phyloP scores from a whole-genome alignment of 768 basidiomycete genomes.

The Suillus alpinus region DNA sequence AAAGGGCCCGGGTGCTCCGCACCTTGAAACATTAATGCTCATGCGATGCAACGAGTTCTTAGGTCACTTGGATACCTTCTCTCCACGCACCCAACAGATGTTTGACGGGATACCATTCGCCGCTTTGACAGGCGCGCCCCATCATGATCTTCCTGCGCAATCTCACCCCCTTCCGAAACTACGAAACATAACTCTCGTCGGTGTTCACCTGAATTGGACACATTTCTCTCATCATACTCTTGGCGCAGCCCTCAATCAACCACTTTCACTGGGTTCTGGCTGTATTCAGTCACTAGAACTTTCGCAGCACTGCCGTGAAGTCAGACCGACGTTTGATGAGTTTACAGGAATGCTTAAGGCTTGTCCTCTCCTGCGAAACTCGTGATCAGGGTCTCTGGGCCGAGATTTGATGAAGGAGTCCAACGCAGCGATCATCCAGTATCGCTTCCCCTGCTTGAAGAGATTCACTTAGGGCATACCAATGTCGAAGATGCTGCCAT shows the following conservation, averaged over 20 bases:
- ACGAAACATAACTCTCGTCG: constrained; percentile 45
- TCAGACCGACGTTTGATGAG: constrained; percentile 47
- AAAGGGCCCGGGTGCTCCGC: constrained; percentile 33
- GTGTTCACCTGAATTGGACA: constrained; percentile 57
- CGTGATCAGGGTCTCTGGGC: constrained; percentile 47
- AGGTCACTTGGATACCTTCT: too few relatives aligned
- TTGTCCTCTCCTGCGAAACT: constrained; percentile 42
- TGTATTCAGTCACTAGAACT: constrained; percentile 43
- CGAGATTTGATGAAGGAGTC: too few relatives aligned
- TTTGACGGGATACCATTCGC: too few relatives aligned
- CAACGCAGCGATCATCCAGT: too few relatives aligned
- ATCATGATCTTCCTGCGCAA: constrained; percentile 9
- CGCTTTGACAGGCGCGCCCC: too few relatives aligned
- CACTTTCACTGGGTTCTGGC: constrained; percentile 8
- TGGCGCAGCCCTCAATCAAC: neutral
- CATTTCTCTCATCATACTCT: constrained; percentile 33
- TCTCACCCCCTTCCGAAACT: constrained; percentile 37
- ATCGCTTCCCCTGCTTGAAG: constrained; percentile 35
- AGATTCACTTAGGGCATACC: constrained; percentile 44
- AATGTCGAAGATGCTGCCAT: constrained; percentile 35
- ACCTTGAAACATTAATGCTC: too few relatives aligned
- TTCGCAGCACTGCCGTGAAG: constrained; percentile 49
- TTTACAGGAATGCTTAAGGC: constrained; percentile 41
- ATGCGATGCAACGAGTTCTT: too few relatives aligned
- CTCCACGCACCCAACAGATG: too few relatives aligned